Conservation (phyloP, 495 filamentous ascomycete genomes). For the Penicillium manginii region DNA sequence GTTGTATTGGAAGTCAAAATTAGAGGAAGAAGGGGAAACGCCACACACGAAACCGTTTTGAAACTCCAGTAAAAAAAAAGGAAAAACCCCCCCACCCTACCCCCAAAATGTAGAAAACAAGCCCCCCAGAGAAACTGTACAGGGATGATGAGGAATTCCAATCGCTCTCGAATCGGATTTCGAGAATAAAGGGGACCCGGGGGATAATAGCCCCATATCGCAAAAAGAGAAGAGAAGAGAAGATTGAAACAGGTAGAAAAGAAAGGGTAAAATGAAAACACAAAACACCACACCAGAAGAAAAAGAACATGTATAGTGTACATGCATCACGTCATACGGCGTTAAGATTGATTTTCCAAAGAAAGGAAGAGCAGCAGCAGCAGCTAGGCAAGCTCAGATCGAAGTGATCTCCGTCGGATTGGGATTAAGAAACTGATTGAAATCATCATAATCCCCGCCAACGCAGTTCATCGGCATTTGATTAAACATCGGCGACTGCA, state of each 20-base stretch:
- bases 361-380: neutral
- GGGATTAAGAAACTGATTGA: constrained; percentile 49
- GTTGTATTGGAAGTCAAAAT: constrained; percentile 3
- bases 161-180: constrained; percentile 15
- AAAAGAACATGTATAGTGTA: constrained; percentile 39
- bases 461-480: constrained; percentile 46
- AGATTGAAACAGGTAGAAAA: constrained; percentile 1
- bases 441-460: constrained; percentile 45
- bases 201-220: constrained; percentile 23
- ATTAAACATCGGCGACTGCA: constrained; percentile 46
- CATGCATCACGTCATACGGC: constrained; percentile 45
- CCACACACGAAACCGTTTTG: constrained; percentile 7
- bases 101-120: constrained; percentile 4
- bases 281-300: neutral
- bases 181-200: constrained; percentile 9
- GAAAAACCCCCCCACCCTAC: neutral
- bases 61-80: neutral
- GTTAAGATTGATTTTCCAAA: constrained; percentile 21
- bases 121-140: constrained; percentile 31
- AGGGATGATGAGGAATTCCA: constrained; percentile 23
- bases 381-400: constrained; percentile 22
- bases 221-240: constrained; percentile 8
- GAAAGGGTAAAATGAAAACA: neutral
- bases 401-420: constrained; percentile 50
- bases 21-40: neutral